Percentiles rank a stretch among this genome's conserved stretches.
phyloP scores from a whole-genome alignment of 139 green algal genomes.

The Parachlorella kessleri region DNA sequence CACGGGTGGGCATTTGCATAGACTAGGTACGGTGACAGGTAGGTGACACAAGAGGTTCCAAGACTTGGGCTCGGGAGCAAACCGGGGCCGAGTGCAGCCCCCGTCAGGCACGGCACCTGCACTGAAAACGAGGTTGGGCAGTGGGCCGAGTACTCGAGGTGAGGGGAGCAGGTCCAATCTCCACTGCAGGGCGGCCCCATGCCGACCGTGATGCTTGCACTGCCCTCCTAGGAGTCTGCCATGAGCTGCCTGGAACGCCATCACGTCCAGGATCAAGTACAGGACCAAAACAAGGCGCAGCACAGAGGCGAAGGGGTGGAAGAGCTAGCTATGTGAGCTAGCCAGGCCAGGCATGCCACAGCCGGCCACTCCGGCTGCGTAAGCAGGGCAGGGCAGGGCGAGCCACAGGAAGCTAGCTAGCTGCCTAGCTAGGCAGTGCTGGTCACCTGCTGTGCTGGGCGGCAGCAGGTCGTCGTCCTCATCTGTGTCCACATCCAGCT shows the following conservation, averaged over 20 bases:
- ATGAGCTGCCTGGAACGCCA: too few species aligned
- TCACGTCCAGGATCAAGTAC: too few species aligned
- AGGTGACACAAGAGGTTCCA: too few species aligned
- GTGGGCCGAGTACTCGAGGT: not conserved
- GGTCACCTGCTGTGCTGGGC: conserved; percentile 6
- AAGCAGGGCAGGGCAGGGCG: not conserved
- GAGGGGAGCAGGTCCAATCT: too few species aligned
- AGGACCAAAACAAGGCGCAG: too few species aligned
- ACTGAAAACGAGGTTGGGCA: not conserved
- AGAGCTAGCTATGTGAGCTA: too few species aligned
- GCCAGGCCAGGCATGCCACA: too few species aligned
- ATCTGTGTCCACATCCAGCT: conserved; percentile 70
- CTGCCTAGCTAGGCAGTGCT: not conserved
- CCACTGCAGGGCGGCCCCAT: too few species aligned
- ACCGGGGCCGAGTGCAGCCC: not conserved
- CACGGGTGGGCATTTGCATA: not conserved
- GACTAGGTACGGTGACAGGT: not conserved
- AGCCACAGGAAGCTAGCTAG: not conserved
- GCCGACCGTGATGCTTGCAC: too few species aligned
- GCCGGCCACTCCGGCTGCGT: not conserved
- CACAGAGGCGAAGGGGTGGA: too few species aligned
- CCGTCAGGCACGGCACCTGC: not conserved
- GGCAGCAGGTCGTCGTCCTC: conserved; percentile 56
- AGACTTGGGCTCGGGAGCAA: too few species aligned
- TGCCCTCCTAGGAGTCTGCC: too few species aligned